Percentiles rank a stretch among this genome's conserved stretches.
phyloP scores from a whole-genome alignment of 495 filamentous ascomycete genomes.

The Podospora pseudocomata region DNA sequence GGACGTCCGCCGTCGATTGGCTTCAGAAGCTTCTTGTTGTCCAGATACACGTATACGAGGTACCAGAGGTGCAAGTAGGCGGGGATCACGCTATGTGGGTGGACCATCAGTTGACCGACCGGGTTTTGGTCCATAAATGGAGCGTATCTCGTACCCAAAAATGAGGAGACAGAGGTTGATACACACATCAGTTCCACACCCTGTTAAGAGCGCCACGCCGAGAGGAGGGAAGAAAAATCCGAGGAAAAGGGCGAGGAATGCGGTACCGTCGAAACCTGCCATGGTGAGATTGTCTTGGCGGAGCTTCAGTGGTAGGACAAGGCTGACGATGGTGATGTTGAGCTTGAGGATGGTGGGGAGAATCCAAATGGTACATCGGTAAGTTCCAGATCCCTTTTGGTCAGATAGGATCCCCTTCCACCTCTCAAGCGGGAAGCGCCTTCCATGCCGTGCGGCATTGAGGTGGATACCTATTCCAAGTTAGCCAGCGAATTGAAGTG shows the following conservation, averaged over 20 bases:
- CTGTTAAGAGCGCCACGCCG: neutral
- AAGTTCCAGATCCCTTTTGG: too few species aligned
- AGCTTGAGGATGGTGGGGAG: too few species aligned
- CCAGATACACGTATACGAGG: slow-evolving; percentile 71
- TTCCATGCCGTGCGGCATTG: too few species aligned
- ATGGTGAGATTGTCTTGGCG: too few species aligned
- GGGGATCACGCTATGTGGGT: slow-evolving; percentile 49
- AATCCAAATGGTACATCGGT: too few species aligned
- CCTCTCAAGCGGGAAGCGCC: too few species aligned
- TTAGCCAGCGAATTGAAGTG: neutral
- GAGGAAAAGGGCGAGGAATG: neutral
- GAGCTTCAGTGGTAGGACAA: too few species aligned
- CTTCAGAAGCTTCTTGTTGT: neutral
- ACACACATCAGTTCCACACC: neutral
- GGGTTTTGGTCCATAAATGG: neutral
- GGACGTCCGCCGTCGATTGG: neutral
- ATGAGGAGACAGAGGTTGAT: neutral
- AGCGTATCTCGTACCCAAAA: neutral
- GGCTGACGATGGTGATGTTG: too few species aligned
- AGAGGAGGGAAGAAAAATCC: neutral
- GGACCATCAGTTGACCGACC: neutral
- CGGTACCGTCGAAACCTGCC: neutral
- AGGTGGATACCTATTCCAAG: neutral
- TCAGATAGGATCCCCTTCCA: too few species aligned
- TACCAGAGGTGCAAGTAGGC: slow-evolving; percentile 89